These are phyloP conservation scores for Aspergillus amoenus DNA, from an alignment of 2,329 filamentous ascomycete genomes.

Conservation along the genomic window DNA sequence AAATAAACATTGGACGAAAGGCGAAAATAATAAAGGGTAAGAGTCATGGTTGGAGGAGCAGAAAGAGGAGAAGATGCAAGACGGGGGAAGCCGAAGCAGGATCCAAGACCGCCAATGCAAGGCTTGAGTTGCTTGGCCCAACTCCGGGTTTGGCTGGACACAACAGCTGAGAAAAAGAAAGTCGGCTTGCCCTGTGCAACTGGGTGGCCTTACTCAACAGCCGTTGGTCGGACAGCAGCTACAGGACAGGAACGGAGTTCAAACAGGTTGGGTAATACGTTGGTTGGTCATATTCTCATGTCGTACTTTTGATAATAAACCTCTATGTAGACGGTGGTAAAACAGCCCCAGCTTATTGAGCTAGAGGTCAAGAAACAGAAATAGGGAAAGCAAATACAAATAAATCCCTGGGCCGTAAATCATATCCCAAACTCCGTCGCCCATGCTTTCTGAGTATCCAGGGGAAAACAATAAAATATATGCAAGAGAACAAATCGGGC, in stretches of 20 bases:
- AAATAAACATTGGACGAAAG: background rate
- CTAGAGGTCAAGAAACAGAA: background rate
- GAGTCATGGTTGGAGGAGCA: background rate
- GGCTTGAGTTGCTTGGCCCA: conserved; percentile 11
- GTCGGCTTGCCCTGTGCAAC: background rate
- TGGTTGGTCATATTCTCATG: conserved; percentile 13
- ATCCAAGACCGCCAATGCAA: conserved; percentile 6
- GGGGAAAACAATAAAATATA: background rate
- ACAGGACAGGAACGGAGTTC: background rate
- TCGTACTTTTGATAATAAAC: conserved; percentile 12
- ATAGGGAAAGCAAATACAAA: background rate
- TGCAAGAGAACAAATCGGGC: conserved; percentile 1
- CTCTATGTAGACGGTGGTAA: conserved; percentile 7
- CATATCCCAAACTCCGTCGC: conserved; percentile 6
- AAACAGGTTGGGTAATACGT: background rate
- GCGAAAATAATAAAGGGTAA: background rate
- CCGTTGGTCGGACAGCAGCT: background rate
- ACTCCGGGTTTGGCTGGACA: no score
- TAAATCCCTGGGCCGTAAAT: background rate
- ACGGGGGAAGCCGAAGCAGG: background rate
- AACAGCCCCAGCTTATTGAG: conserved; percentile 2
- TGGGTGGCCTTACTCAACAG: background rate
- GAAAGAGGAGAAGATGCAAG: background rate
- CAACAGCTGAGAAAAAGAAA: background rate
- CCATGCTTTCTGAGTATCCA: conserved; percentile 1